Percentiles rank a stretch among this genome's conserved stretches.
phyloP scores from a whole-genome alignment of 2,329 filamentous ascomycete genomes.

The Ophiostoma perfectum region DNA sequence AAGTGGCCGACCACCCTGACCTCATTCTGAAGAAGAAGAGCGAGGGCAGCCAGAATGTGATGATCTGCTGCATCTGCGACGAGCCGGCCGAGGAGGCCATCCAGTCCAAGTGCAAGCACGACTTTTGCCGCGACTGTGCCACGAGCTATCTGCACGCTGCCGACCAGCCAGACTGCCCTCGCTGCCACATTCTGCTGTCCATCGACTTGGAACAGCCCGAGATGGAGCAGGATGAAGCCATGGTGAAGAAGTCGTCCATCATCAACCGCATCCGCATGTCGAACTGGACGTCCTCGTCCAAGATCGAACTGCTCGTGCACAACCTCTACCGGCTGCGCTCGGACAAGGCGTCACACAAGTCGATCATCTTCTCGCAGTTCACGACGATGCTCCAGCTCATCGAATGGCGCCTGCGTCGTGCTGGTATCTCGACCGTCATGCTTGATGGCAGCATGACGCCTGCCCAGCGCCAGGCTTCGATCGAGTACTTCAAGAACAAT shows the following conservation, averaged over 20 bases:
- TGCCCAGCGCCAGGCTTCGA: constrained; percentile 84
- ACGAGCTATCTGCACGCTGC: constrained; percentile 76
- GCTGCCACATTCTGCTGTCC: constrained; percentile 80
- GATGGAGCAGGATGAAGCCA: constrained; percentile 81
- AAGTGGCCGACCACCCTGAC: constrained; percentile 94
- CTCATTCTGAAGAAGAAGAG: constrained; percentile 83
- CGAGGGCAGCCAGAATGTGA: constrained; percentile 79
- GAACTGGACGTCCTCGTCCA: constrained; percentile 96
- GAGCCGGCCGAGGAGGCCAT: constrained; percentile 94
- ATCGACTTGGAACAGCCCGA: constrained; percentile 95
- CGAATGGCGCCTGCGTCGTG: constrained; percentile 90
- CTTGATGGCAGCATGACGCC: constrained; percentile 97
- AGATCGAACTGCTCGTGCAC: constrained; percentile 94
- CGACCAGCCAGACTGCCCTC: constrained; percentile 73
- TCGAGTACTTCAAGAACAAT: constrained; percentile 95
- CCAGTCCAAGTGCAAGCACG: constrained; percentile 84
- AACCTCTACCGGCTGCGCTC: constrained; percentile 88
- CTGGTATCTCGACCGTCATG: constrained; percentile 98
- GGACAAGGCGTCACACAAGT: constrained; percentile 90
- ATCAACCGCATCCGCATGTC: constrained; percentile 99
- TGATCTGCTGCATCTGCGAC: constrained; percentile 93
- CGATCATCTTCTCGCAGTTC: constrained; percentile 96
- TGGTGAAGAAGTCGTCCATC: constrained; percentile 91
- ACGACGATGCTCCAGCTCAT: constrained; percentile 96
- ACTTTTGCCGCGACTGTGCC: constrained; percentile 79